These are phyloP conservation scores for Fusarium drepaniforme DNA, from an alignment of 2,329 filamentous ascomycete species.

Conservation along the genomic window DNA sequence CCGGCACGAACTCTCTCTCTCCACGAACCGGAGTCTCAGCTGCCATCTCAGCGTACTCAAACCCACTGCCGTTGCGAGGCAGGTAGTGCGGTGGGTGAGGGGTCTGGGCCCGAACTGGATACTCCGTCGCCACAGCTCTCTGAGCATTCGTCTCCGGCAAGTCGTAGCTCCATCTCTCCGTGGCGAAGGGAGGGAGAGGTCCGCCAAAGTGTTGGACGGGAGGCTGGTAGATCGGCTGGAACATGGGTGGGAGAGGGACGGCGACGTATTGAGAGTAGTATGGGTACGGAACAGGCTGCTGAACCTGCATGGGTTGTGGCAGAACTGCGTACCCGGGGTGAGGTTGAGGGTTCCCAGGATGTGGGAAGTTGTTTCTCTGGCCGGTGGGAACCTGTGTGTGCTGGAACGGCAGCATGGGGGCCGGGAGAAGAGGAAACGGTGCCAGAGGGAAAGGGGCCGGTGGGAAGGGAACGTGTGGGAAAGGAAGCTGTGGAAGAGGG, in stretches of 20 bases:
- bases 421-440: too few relatives aligned
- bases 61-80: not conserved
- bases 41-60: not conserved
- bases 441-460: too few relatives aligned
- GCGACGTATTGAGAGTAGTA: too few relatives aligned
- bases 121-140: not conserved
- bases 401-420: not conserved
- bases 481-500: too few relatives aligned
- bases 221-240: not conserved
- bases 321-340: not conserved
- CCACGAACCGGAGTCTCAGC: not conserved
- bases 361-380: too few relatives aligned
- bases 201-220: not conserved
- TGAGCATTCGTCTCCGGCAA: not conserved
- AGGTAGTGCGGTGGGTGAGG: not conserved
- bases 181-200: not conserved
- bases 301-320: too few relatives aligned
- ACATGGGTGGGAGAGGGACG: too few relatives aligned
- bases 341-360: not conserved
- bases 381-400: too few relatives aligned
- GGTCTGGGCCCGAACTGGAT: not conserved
- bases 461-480: not conserved
- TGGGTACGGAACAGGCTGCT: too few relatives aligned
- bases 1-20: not conserved
- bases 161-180: not conserved